Evolutionary conservation across 192 early-diverging fungal genomes (phyloP), one percentile per base, ranked within the genome.

Genomic region (Podila epicladia): DNA sequence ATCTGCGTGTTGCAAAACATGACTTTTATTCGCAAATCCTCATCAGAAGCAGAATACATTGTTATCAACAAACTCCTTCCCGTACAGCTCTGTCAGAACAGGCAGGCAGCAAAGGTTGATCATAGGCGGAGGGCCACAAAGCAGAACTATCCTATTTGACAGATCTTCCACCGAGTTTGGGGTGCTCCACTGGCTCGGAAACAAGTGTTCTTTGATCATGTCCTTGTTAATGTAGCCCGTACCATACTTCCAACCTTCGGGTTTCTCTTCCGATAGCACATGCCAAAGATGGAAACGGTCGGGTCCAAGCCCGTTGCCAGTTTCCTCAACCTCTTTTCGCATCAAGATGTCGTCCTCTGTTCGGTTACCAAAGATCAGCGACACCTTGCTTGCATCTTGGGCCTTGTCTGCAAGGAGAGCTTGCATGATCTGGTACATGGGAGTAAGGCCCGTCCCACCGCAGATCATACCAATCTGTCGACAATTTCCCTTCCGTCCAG

Each of bases 391-490:
- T 35, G 85, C 71, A 84, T 94, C 91, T 15, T 83, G 82, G 20
- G 86, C 86, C 31, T 86, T 87, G 75, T 95, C 88, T 49, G 72
- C 61, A 26, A 91, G 72, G 41, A 96, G 82, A 11, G 90, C 86
- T 73, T 90, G 87, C 63, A 95, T 85, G 55, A 97, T 73, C 84
- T 97, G 95, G 60, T 92, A 73, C 87, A 93, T 92, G 13, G 94
- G 94, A 24, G 95, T 95, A 61, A 97, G 93, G 17, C 92, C 95
- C 20, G 93, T 91, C n/a, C 96, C 96, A 45, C 94, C 95, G 24
- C 92, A 93, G 73, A 97, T 88, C 91, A 96, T 85, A 35, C 90
- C 92, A 38, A 97, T 87, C 67, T 93, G 85, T 37, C 87, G 82
- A 58, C 85, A 85, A 64, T 87, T 83, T 71, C 88, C 91, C 12